Conservation (phyloP, 2,329 filamentous ascomycete genomes). For the Alternaria sp. region DNA sequence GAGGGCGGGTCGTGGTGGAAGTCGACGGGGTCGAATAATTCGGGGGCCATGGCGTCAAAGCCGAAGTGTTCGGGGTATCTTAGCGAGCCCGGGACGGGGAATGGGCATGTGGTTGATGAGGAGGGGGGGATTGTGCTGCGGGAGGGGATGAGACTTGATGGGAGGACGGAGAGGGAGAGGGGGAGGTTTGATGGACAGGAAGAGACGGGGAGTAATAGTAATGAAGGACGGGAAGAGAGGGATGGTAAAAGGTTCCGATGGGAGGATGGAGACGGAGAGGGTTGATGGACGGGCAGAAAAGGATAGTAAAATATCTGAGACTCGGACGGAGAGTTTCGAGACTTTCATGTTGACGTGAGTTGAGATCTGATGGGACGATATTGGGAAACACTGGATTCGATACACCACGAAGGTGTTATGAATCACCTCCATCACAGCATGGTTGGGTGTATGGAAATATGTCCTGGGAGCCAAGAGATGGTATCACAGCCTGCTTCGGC, state of each 20-base stretch:
- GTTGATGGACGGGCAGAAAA: too few species aligned
- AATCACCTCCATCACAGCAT: neutral
- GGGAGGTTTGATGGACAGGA: neutral
- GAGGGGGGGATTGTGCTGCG: slow-evolving; percentile 5
- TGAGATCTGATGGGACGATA: neutral
- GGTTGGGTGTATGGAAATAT: neutral
- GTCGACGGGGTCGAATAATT: neutral
- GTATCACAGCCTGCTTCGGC: neutral
- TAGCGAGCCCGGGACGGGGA: neutral
- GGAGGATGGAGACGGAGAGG: neutral
- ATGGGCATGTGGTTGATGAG: slow-evolving; percentile 1
- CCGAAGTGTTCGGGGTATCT: neutral
- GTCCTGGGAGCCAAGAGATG: neutral
- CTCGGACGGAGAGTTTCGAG: neutral
- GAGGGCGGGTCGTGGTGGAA: neutral
- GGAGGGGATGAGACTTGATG: neutral
- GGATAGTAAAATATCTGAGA: too few species aligned
- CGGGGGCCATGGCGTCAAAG: neutral
- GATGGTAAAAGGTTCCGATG: neutral
- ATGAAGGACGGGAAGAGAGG: neutral
- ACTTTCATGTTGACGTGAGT: slow-evolving; percentile 1
- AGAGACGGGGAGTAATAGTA: neutral
- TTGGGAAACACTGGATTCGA: neutral
- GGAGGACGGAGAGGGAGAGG: neutral
- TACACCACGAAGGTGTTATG: neutral